Evolutionary conservation across 108 stramenopile genomes (phyloP), one percentile per base, ranked within the genome.

Genomic region (Conticribra weissflogii): DNA sequence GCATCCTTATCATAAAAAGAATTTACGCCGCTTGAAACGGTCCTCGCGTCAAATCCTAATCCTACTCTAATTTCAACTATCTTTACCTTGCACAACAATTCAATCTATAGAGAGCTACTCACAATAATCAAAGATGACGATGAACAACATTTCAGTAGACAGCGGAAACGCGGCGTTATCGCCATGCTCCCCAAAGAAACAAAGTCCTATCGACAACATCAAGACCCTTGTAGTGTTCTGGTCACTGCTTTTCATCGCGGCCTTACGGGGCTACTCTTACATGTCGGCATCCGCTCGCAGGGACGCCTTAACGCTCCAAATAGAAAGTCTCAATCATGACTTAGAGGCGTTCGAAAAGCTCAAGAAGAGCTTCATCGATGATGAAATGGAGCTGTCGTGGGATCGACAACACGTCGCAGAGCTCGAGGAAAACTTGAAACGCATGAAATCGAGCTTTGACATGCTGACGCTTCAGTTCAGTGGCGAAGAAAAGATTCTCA

Each of bases 401-500:
- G 66, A 67, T 32, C 27, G 31, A 18, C 66, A 67, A 45, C 66
- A 67, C 25, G 52, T 67, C 16, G 4, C 0, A 15, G 66, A 67
- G 52, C 52, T 50, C 19, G 66, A 67, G 41, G 41, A 24, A 0
- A 28, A 30, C 7, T 30, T 67, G 1, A 28, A 45, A 2, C 23
- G 25, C 19, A 56, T 56, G 54, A 27, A 34, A 1, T 16, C 3
- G 1, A 67, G 54, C 23, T 44, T 52, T 1, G n/a, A 45, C 19
- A 31, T 46, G 3, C 25, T 67, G 34, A 41, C 66, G 3, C 48
- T 44, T 3, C 53, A 22, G 9, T 67, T 67, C 25, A 29, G 55
- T 51, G 66, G 55, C 9, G 66, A 46, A 16, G 66, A 67, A 21
- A 34, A 27, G 14, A 3, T 16, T 2, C 18, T 67, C 1, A 55